Evolutionary conservation across 164 flowering plant species (phyloP).

Genomic region (Hamamelis virginiana): DNA sequence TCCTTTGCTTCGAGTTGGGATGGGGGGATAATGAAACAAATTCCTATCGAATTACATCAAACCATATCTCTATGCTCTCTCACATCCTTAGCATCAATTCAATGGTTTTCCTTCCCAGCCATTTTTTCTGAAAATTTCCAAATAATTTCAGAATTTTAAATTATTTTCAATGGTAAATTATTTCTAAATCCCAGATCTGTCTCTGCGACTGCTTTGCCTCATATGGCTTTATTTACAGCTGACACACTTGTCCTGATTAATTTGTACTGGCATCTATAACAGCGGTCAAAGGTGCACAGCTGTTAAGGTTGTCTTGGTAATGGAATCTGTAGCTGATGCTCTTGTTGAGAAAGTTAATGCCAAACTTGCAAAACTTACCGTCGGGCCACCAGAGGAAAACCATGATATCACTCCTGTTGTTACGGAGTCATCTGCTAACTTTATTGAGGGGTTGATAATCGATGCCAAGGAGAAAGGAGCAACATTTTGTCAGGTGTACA

Average conservation of each 20-base stretch:
- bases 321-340: slow-evolving; percentile 85
- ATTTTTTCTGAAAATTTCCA: too few relatives aligned
- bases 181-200: background rate
- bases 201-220: background rate
- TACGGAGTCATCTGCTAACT: slow-evolving; percentile 87
- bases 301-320: slow-evolving; percentile 83
- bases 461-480: slow-evolving; percentile 96
- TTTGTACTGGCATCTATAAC: slow-evolving; percentile 2
- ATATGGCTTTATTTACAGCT: background rate
- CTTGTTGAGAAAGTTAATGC: slow-evolving; percentile 85
- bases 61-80: too few relatives aligned
- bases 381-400: slow-evolving; percentile 89
- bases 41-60: too few relatives aligned
- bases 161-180: too few relatives aligned
- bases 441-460: slow-evolving; percentile 84
- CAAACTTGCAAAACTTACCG: slow-evolving; percentile 69
- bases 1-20: too few relatives aligned
- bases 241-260: background rate
- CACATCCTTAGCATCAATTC: too few relatives aligned
- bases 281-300: slow-evolving; percentile 99
- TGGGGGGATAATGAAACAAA: too few relatives aligned
- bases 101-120: too few relatives aligned
- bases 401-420: slow-evolving; percentile 96
- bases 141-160: too few relatives aligned
- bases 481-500: slow-evolving; percentile 90